Evolutionary conservation across 495 filamentous ascomycete species (phyloP), one percentile per base, ranked within the genome.

Genomic region (Evernia prunastri): DNA sequence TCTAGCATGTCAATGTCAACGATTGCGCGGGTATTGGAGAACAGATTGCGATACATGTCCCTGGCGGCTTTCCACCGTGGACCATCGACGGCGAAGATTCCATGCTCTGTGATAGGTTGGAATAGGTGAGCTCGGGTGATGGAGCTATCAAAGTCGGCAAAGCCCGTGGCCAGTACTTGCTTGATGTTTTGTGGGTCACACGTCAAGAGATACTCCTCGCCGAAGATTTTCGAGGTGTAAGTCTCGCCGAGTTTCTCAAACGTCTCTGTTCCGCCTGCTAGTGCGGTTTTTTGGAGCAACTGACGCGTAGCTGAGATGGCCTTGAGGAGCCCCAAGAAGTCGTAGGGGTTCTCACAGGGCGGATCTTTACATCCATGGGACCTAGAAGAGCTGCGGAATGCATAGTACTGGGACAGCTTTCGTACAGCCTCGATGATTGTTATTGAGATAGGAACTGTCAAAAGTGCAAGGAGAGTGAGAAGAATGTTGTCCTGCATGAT

Each of bases 81-180:
- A 15, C 66, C 68, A 42, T 70, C 68, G 29, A 68, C 51, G 15
- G 66, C 65, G 33, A 68, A 68, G 51, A 70, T 70, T 1, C 68
- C 68, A 61, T 66, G 68, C n/a, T 66, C 65, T 9, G 68, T 68
- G 51, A 68, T 66, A 13, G 58, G 49, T 35, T 57, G 42, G 36
- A 70, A 70, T 25, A 70, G 18, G 33, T 67, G 66, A 18, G 43
- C 62, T 61, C 68, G 59, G 33, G 61, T 25, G 13, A 60, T 27
- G 23, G 68, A 66, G 40, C 66, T 68, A 43, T 70, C 68, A 39
- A 56, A 70, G 56, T 70, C 66, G 60, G 23, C 49, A 58, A 70
- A 70, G 6, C 31, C 49, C 0, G 59, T 58, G 20, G 57, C 67
- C 3, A 69, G 37, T 6, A 68, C 54, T 39, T 66, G 68, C 42